Percentiles rank a stretch among this genome's conserved stretches.
phyloP scores from a whole-genome alignment of 805 yeast species.

The Naumovozyma dairenensis region DNA sequence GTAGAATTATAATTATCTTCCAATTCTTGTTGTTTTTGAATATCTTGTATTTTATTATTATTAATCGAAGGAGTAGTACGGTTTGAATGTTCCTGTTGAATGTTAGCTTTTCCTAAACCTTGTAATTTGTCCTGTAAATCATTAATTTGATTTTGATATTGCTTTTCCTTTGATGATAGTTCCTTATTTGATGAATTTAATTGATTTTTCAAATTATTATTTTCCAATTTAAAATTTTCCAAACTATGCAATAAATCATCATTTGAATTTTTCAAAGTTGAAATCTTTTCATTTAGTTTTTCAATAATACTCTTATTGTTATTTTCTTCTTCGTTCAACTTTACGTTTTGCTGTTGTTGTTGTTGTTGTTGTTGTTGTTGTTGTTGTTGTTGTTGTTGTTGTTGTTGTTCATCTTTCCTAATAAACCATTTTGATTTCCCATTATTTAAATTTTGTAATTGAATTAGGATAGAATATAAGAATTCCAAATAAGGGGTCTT shows the following conservation, averaged over 20 bases:
- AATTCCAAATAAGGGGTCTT: conserved; percentile 88
- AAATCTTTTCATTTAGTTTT: conserved; percentile 1
- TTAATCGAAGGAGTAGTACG: neutral
- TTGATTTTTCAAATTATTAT: conserved; percentile 1
- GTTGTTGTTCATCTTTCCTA: conserved; percentile 9
- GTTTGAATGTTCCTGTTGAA: neutral
- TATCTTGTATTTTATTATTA: neutral
- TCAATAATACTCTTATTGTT: neutral
- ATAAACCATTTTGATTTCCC: conserved; percentile 29
- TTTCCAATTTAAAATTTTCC: neutral
- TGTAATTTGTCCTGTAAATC: neutral
- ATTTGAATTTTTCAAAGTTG: neutral
- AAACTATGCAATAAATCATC: too few species aligned
- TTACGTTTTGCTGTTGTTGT: conserved; percentile 2
- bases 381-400: neutral
- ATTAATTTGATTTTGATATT: neutral
- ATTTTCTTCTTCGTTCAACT: conserved; percentile 2
- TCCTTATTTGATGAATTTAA: neutral
- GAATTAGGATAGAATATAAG: conserved; percentile 68
- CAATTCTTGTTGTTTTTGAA: neutral
- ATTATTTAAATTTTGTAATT: conserved; percentile 42
- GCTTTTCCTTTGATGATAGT: neutral
- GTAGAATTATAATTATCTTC: conserved; percentile 12
- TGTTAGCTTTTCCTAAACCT: neutral
- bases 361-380: neutral